Evolutionary conservation across 805 yeast genomes (phyloP).

Genomic region (Pichia phayaonensis): DNA sequence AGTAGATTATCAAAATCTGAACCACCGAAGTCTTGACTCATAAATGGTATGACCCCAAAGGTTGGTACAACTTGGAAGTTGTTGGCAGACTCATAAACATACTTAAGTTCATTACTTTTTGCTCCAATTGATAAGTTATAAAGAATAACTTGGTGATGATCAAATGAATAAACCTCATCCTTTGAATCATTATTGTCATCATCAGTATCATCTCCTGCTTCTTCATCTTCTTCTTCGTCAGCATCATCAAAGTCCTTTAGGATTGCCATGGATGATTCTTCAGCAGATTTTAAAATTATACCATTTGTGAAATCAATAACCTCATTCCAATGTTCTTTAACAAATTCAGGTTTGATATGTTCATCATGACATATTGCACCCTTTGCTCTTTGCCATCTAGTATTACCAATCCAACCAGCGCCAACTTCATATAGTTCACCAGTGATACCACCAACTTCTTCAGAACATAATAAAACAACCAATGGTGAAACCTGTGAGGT

Average conservation of each 20-base stretch:
- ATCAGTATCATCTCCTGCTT: constrained; percentile 40
- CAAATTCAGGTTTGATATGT: constrained; percentile 51
- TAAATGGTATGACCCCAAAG: constrained; percentile 83
- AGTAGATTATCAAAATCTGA: constrained; percentile 54
- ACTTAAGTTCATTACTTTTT: constrained; percentile 63
- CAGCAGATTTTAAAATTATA: constrained; percentile 50
- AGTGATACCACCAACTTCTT: constrained; percentile 48
- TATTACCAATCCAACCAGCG: constrained; percentile 93
- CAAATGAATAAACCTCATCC: constrained; percentile 46
- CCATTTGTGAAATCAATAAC: constrained; percentile 57
- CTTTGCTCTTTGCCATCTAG: constrained; percentile 90
- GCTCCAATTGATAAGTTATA: constrained; percentile 92
- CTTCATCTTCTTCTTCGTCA: constrained; percentile 37
- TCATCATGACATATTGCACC: constrained; percentile 64
- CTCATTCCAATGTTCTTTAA: constrained; percentile 58
- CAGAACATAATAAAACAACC: constrained; percentile 71
- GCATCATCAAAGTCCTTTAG: constrained; percentile 50
- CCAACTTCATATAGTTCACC: constrained; percentile 91
- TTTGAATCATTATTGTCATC: constrained; percentile 34
- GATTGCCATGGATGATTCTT: constrained; percentile 76
- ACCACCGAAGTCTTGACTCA: constrained; percentile 53
- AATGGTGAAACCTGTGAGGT: constrained; percentile 90
- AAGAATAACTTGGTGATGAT: constrained; percentile 64
- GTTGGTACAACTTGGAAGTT: constrained; percentile 85
- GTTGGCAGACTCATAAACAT: constrained; percentile 66